Evolutionary conservation across 2,329 filamentous ascomycete genomes (phyloP).

Genomic region (Trichothecium roseum): DNA sequence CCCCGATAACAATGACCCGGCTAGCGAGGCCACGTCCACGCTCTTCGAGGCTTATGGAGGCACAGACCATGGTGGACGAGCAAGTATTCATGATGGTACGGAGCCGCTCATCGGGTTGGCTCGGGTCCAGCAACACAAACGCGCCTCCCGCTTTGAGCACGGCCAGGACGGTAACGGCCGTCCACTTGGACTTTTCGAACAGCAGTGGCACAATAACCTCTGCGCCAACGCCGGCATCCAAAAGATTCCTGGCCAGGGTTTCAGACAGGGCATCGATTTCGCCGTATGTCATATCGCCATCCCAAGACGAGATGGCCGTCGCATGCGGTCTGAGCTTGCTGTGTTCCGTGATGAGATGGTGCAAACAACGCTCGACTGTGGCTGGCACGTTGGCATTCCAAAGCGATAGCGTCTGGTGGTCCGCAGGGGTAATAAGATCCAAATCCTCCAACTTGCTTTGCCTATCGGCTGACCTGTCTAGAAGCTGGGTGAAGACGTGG

Average conservation of each 20-base stretch:
- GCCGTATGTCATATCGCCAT: slow-evolving; percentile 15
- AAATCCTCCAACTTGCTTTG: background rate
- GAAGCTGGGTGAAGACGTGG: background rate
- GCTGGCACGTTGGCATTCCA: slow-evolving; percentile 1
- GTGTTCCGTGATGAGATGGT: background rate
- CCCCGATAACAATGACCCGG: too few species aligned
- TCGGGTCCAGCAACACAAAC: slow-evolving; percentile 11
- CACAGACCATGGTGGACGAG: background rate
- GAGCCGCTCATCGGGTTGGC: background rate
- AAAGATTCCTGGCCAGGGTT: background rate
- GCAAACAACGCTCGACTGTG: background rate
- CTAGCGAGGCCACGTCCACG: too few species aligned
- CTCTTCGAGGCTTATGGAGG: background rate
- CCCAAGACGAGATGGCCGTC: slow-evolving; percentile 30
- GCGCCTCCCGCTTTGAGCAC: slow-evolving; percentile 13
- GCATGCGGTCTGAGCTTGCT: slow-evolving; percentile 11
- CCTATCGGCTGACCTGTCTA: background rate
- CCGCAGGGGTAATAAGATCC: background rate
- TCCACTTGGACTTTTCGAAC: slow-evolving; percentile 10
- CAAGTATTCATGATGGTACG: background rate
- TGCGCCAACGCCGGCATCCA: slow-evolving; percentile 4
- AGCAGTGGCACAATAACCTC: slow-evolving; percentile 8
- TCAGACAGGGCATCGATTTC: background rate
- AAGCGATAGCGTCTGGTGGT: background rate
- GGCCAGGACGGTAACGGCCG: slow-evolving; percentile 9